Evolutionary conservation across 805 yeast species (phyloP), one percentile per base, ranked within the genome.

Genomic region (Barnettozyma sucrosica): DNA sequence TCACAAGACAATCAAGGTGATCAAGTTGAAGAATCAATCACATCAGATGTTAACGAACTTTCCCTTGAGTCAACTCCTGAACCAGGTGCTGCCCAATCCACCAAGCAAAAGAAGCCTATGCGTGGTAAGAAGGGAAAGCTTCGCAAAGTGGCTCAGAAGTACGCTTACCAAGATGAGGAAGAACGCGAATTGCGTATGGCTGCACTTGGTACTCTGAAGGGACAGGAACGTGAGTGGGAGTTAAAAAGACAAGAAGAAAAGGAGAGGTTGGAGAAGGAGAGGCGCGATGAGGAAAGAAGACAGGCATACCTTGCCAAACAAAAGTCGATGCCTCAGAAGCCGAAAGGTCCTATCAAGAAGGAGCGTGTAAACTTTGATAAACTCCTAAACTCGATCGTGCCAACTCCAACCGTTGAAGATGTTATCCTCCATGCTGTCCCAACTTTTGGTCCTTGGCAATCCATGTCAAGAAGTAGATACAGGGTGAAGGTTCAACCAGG

Each of bases 391-490:
- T 76, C 71, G 48, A 37, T 70, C 24, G 61, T 62, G 14, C 60
- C 68, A 14, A 53, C 54, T 0, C 48, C 66, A 7, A 43, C 55
- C 14, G 48, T 55, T 14, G 72, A 69, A 1, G 95, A 86, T 58
- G 67, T 58, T 3, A 68, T 86, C 10, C 57, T 71, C 10, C 86
- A 81, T 48, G 80, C 85, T 7, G 76, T 92, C 11, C 95, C 97
- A 1, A 81, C 88, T 18, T 92, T 89, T 72, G 97, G 93, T 0
- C 99, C 99, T 2, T 93, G 97, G 96, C 66, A 77, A 11, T 75
- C 97, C 0, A 64, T 93, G 53, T 74, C 70, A 50, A 85, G 85
- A 61, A 79, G 75, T 64, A 82, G 85, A 58, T 89, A 86, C 66
- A 89, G 89, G 62, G 83, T 87, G 32, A 92, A 92, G 63, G 66